Evolutionary conservation across 345 rosid genomes (phyloP).

Genomic region (Dovyalis caffra): DNA sequence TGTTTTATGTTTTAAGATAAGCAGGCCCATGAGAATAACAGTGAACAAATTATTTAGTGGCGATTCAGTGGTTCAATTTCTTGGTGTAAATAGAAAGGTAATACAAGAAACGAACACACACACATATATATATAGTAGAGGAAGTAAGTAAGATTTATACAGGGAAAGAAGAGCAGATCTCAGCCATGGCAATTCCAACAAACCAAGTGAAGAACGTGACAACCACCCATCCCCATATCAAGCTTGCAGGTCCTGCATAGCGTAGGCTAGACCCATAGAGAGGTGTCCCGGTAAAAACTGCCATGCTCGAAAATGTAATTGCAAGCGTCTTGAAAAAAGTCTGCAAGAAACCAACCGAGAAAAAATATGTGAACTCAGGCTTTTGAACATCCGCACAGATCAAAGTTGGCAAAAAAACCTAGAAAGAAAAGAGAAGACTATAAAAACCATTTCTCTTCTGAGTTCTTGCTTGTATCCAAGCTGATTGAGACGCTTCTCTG

Average conservation of each 20-base stretch:
- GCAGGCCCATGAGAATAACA: background rate
- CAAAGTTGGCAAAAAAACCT: background rate
- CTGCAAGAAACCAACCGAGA: slow-evolving; percentile 24
- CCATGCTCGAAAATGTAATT: slow-evolving; percentile 63
- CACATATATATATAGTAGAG: too few relatives aligned
- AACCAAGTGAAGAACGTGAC: slow-evolving; percentile 67
- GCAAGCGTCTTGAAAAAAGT: slow-evolving; percentile 61
- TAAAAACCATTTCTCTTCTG: slow-evolving; percentile 57
- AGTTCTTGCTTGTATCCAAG: slow-evolving; percentile 69
- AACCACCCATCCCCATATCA: slow-evolving; percentile 70
- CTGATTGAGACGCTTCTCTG: slow-evolving; percentile 62
- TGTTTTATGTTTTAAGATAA: slow-evolving; percentile 21
- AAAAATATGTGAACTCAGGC: background rate
- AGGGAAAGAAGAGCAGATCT: slow-evolving; percentile 68
- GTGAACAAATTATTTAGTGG: too few relatives aligned
- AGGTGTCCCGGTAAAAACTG: slow-evolving; percentile 61
- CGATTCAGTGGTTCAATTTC: too few relatives aligned
- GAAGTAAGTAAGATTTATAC: slow-evolving; percentile 26
- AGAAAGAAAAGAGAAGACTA: background rate
- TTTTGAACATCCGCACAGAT: too few relatives aligned
- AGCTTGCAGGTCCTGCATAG: slow-evolving; percentile 57
- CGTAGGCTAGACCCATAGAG: slow-evolving; percentile 60
- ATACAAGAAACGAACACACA: too few relatives aligned
- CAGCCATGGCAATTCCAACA: slow-evolving; percentile 64
- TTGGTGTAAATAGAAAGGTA: background rate